Evolutionary conservation across 208 protist species (phyloP).

Genomic region (Trypanosomatidae sp.): DNA sequence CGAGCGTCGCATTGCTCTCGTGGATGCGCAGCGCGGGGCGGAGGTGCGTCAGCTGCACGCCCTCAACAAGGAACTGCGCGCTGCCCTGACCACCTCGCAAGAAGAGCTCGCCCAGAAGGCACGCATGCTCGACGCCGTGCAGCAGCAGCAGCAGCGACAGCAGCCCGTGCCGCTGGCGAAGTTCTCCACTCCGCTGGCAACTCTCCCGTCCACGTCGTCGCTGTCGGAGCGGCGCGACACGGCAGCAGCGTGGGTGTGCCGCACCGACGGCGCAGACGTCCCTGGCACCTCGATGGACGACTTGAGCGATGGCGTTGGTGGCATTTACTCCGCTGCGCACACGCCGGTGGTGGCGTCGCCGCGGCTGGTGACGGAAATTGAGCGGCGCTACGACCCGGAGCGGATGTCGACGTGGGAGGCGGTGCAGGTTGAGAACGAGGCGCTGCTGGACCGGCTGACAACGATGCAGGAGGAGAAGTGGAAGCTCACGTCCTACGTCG

Average conservation of each 20-base stretch:
- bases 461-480: conserved; percentile 68
- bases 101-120: conserved; percentile 40
- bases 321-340: neutral
- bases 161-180: neutral
- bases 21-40: conserved; percentile 38
- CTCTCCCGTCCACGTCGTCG: neutral
- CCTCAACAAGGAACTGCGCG: conserved; percentile 64
- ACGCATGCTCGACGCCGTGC: conserved; percentile 25
- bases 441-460: conserved; percentile 40
- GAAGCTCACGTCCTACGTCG: conserved; percentile 33
- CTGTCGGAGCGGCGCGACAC: conserved; percentile 8
- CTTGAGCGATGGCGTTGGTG: neutral
- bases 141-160: conserved; percentile 9
- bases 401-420: conserved; percentile 47
- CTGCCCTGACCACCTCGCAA: conserved; percentile 54
- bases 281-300: neutral
- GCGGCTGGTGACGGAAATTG: conserved; percentile 29
- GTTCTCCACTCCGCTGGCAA: neutral
- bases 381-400: conserved; percentile 45
- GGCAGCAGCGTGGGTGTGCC: conserved; percentile 8
- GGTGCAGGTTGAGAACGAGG: conserved; percentile 66
- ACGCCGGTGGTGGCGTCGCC: neutral
- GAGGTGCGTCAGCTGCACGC: conserved; percentile 50
- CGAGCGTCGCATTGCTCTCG: conserved; percentile 42
- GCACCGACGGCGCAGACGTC: conserved; percentile 1